Percentiles rank a stretch among this genome's conserved stretches.
Evolutionary conservation across 2,329 filamentous ascomycete species (phyloP).

Genomic region (Epichloe gansuensis): DNA sequence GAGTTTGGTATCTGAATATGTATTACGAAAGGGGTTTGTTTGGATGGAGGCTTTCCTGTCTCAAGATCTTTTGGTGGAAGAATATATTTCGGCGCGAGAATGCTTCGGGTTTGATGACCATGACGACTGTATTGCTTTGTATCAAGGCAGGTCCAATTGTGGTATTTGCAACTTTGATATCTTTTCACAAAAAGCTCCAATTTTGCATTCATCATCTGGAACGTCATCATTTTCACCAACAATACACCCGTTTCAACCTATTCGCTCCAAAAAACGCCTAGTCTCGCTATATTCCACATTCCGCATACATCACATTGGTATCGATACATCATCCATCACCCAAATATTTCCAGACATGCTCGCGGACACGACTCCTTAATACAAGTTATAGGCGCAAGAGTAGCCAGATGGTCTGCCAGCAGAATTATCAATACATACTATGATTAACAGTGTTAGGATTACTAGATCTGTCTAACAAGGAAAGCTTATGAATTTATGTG

Average conservation of each 20-base stretch:
- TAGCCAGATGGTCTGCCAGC: neutral
- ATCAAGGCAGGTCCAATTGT: neutral
- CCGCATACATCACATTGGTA: too few relatives aligned
- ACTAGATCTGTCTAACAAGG: conserved; percentile 1
- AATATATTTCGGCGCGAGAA: neutral
- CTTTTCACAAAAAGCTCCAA: too few relatives aligned
- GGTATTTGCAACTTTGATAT: too few relatives aligned
- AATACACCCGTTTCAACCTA: too few relatives aligned
- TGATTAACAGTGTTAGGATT: neutral
- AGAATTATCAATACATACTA: neutral
- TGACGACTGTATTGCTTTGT: neutral
- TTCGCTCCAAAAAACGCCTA: too few relatives aligned
- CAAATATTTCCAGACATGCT: conserved; percentile 14
- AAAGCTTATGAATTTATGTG: conserved; percentile 1
- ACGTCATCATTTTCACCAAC: too few relatives aligned
- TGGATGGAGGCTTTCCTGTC: neutral
- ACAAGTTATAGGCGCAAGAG: conserved; percentile 1
- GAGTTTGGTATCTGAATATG: neutral
- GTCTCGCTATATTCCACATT: too few relatives aligned
- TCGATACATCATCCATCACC: too few relatives aligned
- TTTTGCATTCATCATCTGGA: too few relatives aligned
- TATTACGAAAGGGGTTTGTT: neutral
- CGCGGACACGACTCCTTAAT: neutral
- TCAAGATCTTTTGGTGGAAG: neutral
- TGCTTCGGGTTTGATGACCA: neutral